Percentiles rank a stretch among this genome's conserved stretches.
phyloP scores from a whole-genome alignment of 139 green algal genomes.

The Limnomonas spitsbergensis region DNA sequence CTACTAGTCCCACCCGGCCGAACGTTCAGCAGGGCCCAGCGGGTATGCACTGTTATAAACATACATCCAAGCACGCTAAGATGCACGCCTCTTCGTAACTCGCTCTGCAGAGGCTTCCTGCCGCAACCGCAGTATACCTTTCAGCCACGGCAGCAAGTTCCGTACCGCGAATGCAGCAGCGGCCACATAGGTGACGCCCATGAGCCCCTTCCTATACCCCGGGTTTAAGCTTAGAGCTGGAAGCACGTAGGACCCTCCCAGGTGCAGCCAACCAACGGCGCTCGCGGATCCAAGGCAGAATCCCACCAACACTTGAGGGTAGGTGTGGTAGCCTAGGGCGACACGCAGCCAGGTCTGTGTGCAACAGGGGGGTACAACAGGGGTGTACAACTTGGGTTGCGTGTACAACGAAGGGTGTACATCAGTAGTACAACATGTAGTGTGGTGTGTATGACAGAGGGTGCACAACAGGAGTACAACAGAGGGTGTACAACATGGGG shows the following conservation, averaged over 20 bases:
- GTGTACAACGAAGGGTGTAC: too few relatives aligned
- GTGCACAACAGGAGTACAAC: not conserved
- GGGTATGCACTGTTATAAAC: too few relatives aligned
- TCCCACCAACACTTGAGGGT: conserved; percentile 62
- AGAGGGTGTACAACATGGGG: too few relatives aligned
- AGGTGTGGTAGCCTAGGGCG: conserved; percentile 65
- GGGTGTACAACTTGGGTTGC: too few relatives aligned
- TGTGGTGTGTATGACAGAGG: too few relatives aligned
- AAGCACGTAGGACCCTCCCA: conserved; percentile 19
- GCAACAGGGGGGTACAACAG: too few relatives aligned
- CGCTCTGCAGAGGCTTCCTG: too few relatives aligned
- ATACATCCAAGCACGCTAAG: too few relatives aligned
- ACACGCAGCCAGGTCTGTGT: conserved; percentile 68
- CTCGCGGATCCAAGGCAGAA: conserved; percentile 43
- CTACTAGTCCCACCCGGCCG: too few relatives aligned
- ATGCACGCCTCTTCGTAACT: too few relatives aligned
- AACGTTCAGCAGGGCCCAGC: too few relatives aligned
- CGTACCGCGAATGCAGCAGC: conserved; percentile 27
- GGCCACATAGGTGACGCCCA: not conserved
- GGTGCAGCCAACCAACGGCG: conserved; percentile 25
- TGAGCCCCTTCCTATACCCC: not conserved
- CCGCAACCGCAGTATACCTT: not conserved
- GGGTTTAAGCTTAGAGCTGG: not conserved
- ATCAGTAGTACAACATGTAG: not conserved
- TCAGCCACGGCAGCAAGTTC: not conserved